These are phyloP conservation scores for Erysimum pusillum DNA, from an alignment of 441 rosid genomes.

Conservation along the genomic window DNA sequence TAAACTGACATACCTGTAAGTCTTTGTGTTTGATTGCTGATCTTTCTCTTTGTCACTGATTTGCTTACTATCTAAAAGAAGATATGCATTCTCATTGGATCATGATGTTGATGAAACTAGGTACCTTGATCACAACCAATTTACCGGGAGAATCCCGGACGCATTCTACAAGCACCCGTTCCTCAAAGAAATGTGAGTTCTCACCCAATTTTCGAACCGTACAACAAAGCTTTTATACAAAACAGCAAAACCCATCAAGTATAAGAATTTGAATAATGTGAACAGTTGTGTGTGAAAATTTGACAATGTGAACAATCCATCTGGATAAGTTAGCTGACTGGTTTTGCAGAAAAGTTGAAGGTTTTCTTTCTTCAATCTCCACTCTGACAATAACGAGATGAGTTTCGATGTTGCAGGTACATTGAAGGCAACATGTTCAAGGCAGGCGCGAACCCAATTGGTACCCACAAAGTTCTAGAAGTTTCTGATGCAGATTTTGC, in stretches of 20 bases:
- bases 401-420: conserved; percentile 54
- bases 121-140: conserved; percentile 84
- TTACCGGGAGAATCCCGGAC: conserved; percentile 72
- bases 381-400: conserved; percentile 15
- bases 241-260: not conserved
- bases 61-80: not conserved
- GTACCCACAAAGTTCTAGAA: conserved; percentile 71
- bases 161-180: conserved; percentile 73
- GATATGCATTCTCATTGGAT: conserved; percentile 22
- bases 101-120: conserved; percentile 47
- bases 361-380: not conserved
- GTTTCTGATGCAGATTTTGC: conserved; percentile 76
- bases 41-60: not conserved
- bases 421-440: conserved; percentile 76
- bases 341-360: conserved; percentile 11
- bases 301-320: conserved; percentile 7
- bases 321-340: not conserved
- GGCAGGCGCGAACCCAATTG: conserved; percentile 69
- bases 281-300: not conserved
- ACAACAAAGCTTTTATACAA: not conserved
- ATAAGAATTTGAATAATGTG: conserved; percentile 21
- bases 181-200: conserved; percentile 81
- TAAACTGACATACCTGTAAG: conserved; percentile 87
- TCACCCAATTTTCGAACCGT: not conserved
- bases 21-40: conserved; percentile 15